Evolutionary conservation across 2,329 filamentous ascomycete species (phyloP).

Genomic region (Neoarthrinium moseri): DNA sequence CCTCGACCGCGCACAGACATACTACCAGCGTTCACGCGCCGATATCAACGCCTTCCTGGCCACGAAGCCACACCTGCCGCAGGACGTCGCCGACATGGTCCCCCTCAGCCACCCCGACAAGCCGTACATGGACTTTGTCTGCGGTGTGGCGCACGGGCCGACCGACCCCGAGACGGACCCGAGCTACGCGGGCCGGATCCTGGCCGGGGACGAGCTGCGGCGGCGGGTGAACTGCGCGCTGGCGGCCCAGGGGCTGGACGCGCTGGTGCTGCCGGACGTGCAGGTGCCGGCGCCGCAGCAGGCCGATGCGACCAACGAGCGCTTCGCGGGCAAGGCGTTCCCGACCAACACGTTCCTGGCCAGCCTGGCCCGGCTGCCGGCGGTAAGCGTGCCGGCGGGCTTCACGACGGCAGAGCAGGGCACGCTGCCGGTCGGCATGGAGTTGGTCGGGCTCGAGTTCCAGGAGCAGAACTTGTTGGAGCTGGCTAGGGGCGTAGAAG

Average conservation of each 20-base stretch:
- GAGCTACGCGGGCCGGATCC: constrained; percentile 23
- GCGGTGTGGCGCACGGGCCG: constrained; percentile 18
- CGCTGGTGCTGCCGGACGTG: constrained; percentile 31
- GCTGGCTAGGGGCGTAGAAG: constrained; percentile 8
- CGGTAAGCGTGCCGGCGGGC: constrained; percentile 31
- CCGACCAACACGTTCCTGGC: constrained; percentile 34
- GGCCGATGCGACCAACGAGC: constrained; percentile 24
- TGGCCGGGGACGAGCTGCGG: constrained; percentile 25
- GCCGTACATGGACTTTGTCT: constrained; percentile 20
- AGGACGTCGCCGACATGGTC: constrained; percentile 18
- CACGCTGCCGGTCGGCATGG: constrained; percentile 26
- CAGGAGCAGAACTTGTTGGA: constrained; percentile 19
- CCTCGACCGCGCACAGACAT: constrained; percentile 21
- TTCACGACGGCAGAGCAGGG: constrained; percentile 26
- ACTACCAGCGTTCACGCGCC: constrained; percentile 20
- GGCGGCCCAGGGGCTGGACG: constrained; percentile 27
- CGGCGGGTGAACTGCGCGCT: constrained; percentile 26
- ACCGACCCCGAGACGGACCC: constrained; percentile 23
- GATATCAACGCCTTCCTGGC: constrained; percentile 29
- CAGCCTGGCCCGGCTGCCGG: constrained; percentile 28
- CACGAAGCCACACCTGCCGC: constrained; percentile 34
- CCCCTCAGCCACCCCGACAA: constrained; percentile 10
- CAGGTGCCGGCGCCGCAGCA: constrained; percentile 30
- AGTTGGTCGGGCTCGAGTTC: constrained; percentile 23
- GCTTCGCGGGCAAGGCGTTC: constrained; percentile 25